These are phyloP conservation scores for Emergomyces pasteurianus DNA, from an alignment of 2,329 filamentous ascomycete species.

Conservation along the genomic window DNA sequence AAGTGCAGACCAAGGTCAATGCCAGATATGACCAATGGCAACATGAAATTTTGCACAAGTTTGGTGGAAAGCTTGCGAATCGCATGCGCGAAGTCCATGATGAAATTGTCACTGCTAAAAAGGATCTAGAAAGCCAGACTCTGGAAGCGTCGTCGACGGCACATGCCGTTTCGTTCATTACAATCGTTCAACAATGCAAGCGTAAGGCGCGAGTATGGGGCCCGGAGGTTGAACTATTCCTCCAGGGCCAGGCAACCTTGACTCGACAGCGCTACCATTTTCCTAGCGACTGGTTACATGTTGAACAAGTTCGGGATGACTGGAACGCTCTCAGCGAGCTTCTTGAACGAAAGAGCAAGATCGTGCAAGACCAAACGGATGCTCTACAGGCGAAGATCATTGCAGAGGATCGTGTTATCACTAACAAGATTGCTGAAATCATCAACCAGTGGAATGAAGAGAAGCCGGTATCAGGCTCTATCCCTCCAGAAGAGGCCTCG, in stretches of 20 bases:
- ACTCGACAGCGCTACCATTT: conserved; percentile 89
- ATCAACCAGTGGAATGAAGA: conserved; percentile 86
- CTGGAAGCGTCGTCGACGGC: conserved; percentile 91
- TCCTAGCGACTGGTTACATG: conserved; percentile 83
- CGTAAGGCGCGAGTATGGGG: conserved; percentile 89
- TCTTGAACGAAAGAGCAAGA: conserved; percentile 80
- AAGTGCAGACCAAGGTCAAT: conserved; percentile 97
- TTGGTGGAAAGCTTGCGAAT: conserved; percentile 74
- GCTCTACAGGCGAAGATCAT: conserved; percentile 87
- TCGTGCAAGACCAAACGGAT: conserved; percentile 93
- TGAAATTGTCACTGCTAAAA: conserved; percentile 80
- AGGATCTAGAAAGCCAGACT: conserved; percentile 81
- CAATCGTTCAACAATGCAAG: conserved; percentile 91
- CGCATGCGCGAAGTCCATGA: conserved; percentile 87
- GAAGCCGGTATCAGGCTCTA: conserved; percentile 90
- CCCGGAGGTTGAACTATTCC: conserved; percentile 89
- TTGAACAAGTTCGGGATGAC: conserved; percentile 91
- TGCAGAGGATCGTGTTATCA: conserved; percentile 84
- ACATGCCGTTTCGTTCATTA: conserved; percentile 96
- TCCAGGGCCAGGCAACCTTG: conserved; percentile 87
- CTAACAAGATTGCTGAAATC: conserved; percentile 75
- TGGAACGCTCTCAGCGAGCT: conserved; percentile 92
- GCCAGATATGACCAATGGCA: conserved; percentile 99
- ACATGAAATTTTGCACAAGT: conserved; percentile 89
- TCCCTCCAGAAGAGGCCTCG: conserved; percentile 79